A percentile compares a stretch with the other conserved stretches of the same genome.
phyloP scores from a whole-genome alignment of 1,139 yeast genomes.

The Keqinozyma sinolaborantium region DNA sequence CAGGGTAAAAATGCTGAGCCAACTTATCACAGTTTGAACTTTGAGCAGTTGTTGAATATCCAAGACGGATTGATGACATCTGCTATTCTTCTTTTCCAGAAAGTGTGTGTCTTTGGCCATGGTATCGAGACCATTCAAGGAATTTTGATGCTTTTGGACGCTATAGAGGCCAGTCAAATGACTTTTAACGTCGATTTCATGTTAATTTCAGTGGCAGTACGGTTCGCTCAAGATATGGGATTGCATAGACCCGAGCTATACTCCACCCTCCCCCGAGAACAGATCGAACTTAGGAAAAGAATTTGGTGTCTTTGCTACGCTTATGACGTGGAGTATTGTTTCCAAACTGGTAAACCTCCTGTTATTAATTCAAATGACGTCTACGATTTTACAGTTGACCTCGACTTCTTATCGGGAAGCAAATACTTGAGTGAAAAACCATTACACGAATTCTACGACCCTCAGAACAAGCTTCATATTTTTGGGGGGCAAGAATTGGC shows the following conservation, averaged over 20 bases:
- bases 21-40: neutral
- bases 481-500: too few species aligned
- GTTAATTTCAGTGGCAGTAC: conserved; percentile 47
- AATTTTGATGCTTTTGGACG: conserved; percentile 39
- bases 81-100: conserved; percentile 44
- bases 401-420: neutral
- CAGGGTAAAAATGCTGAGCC: neutral
- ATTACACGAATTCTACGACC: neutral
- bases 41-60: conserved; percentile 10
- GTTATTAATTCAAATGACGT: conserved; percentile 46
- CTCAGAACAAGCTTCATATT: too few species aligned
- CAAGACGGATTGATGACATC: conserved; percentile 24
- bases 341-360: conserved; percentile 61
- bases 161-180: conserved; percentile 39
- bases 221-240: conserved; percentile 65
- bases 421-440: neutral
- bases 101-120: conserved; percentile 45
- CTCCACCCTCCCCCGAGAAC: conserved; percentile 29
- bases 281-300: conserved; percentile 32
- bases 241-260: conserved; percentile 57
- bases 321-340: conserved; percentile 52
- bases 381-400: conserved; percentile 3
- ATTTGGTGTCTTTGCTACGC: conserved; percentile 56
- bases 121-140: conserved; percentile 51
- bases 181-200: conserved; percentile 43